phyloP scores from a whole-genome alignment of 2,329 filamentous ascomycete species.

The Talaromyces sp. region DNA sequence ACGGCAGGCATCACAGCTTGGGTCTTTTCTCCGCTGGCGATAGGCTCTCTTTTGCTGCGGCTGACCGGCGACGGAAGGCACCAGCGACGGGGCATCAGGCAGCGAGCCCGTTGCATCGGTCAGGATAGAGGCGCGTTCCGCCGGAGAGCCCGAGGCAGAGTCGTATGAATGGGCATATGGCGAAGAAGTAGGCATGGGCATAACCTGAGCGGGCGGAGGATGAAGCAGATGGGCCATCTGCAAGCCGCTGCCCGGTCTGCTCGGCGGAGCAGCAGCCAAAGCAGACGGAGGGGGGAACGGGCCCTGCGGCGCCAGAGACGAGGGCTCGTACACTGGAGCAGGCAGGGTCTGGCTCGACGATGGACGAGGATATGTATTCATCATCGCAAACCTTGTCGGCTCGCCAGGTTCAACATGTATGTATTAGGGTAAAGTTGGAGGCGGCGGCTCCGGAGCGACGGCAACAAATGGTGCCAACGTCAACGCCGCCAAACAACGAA shows the following conservation, averaged over 20 bases:
- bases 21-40: slow-evolving; percentile 89
- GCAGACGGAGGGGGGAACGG: slow-evolving; percentile 23
- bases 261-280: slow-evolving; percentile 32
- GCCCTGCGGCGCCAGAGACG: slow-evolving; percentile 26
- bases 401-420: neutral
- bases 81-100: slow-evolving; percentile 27
- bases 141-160: slow-evolving; percentile 33
- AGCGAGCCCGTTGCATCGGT: slow-evolving; percentile 36
- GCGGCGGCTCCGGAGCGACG: neutral
- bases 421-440: neutral
- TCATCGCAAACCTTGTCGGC: slow-evolving; percentile 1
- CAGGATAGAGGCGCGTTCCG: slow-evolving; percentile 28
- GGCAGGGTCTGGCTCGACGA: neutral
- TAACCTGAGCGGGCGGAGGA: slow-evolving; percentile 24
- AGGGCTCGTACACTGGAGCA: slow-evolving; percentile 2
- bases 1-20: slow-evolving; percentile 93
- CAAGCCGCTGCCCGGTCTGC: slow-evolving; percentile 33
- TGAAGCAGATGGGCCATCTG: slow-evolving; percentile 38
- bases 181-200: slow-evolving; percentile 19
- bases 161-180: slow-evolving; percentile 35
- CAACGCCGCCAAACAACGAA: neutral
- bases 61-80: slow-evolving; percentile 45
- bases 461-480: neutral
- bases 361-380: slow-evolving; percentile 8
- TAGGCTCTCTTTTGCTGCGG: slow-evolving; percentile 83